phyloP scores from a whole-genome alignment of 2,329 filamentous ascomycete genomes.

The Magnaporthiopsis incrustans region DNA sequence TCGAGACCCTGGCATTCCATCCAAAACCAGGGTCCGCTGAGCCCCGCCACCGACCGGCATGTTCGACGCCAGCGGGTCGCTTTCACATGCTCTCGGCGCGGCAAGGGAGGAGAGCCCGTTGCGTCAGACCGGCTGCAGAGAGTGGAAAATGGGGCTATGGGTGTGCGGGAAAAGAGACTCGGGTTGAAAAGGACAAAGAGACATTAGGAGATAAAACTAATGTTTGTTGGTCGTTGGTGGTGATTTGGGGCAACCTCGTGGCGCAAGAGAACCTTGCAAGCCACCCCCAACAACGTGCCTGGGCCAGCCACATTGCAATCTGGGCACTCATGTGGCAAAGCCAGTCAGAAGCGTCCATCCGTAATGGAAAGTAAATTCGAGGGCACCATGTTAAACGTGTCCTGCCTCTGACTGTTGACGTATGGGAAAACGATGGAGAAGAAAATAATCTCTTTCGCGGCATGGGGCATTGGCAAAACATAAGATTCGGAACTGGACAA shows the following conservation, averaged over 20 bases:
- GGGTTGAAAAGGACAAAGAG: no score
- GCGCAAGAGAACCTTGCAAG: neutral
- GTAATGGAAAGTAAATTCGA: neutral
- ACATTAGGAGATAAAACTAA: neutral
- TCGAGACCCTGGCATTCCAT: no score
- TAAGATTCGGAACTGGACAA: slow-evolving; percentile 2
- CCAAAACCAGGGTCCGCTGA: neutral
- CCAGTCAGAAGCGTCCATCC: neutral
- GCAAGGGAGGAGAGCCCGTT: neutral
- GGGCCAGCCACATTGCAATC: no score
- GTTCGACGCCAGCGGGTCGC: neutral
- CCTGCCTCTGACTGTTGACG: neutral
- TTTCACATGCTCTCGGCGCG: neutral
- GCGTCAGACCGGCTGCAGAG: neutral
- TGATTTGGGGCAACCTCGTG: neutral
- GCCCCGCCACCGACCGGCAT: neutral
- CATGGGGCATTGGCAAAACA: no score
- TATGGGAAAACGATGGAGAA: neutral
- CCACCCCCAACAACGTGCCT: neutral
- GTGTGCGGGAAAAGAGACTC: no score
- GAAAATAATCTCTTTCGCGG: no score
- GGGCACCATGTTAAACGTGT: neutral
- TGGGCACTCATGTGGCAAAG: no score
- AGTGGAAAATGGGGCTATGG: neutral
- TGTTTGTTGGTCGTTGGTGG: neutral